Percentiles rank a stretch among this genome's conserved stretches.
Evolutionary conservation across 495 filamentous ascomycete species (phyloP).

Genomic region (Daldinia vernicosa): DNA sequence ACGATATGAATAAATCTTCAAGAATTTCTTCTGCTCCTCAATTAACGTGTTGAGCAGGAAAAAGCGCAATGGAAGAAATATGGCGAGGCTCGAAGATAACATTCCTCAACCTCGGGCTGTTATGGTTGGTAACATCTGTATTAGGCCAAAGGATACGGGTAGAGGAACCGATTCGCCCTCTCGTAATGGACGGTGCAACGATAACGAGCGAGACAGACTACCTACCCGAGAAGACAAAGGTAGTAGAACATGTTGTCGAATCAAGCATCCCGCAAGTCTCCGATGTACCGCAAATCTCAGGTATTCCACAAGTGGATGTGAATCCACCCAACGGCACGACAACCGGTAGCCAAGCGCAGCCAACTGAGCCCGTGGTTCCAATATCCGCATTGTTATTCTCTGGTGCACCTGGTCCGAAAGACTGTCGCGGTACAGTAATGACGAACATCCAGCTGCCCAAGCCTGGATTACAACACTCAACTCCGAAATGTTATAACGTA

Average conservation of each 20-base stretch:
- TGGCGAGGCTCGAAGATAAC: slow-evolving; percentile 14
- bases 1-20: slow-evolving; percentile 16
- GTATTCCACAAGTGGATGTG: slow-evolving; percentile 49
- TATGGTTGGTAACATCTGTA: slow-evolving; percentile 18
- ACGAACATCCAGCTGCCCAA: slow-evolving; percentile 41
- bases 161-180: slow-evolving; percentile 18
- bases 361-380: slow-evolving; percentile 37
- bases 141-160: slow-evolving; percentile 30
- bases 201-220: slow-evolving; percentile 7
- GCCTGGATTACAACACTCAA: slow-evolving; percentile 34
- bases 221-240: slow-evolving; percentile 26
- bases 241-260: slow-evolving; percentile 22
- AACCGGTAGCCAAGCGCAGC: slow-evolving; percentile 22
- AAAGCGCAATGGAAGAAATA: slow-evolving; percentile 15
- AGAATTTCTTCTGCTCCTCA: slow-evolving; percentile 10
- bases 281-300: slow-evolving; percentile 22
- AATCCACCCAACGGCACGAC: slow-evolving; percentile 40
- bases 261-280: slow-evolving; percentile 41
- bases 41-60: slow-evolving; percentile 4
- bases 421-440: slow-evolving; percentile 49
- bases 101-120: slow-evolving; percentile 8
- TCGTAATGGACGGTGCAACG: slow-evolving; percentile 22
- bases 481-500: slow-evolving; percentile 48
- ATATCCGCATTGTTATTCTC: slow-evolving; percentile 51
- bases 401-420: slow-evolving; percentile 49